Base-by-base conservation (phyloP, 192 early-diverging fungal genomes). In the Backusella luteola region DNA sequence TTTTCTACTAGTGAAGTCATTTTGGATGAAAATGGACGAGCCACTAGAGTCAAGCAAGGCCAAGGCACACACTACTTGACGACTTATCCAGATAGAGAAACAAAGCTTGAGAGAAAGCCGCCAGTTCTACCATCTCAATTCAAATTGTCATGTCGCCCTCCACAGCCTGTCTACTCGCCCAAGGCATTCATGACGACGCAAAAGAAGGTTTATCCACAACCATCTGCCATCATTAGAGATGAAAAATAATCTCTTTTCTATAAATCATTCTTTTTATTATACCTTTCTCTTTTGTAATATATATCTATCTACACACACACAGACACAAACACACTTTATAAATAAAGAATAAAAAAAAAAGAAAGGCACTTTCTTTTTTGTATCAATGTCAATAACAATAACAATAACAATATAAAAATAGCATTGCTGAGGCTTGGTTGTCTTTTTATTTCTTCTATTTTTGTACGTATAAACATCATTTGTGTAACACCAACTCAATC, bases 61-160 rank as follows among this genome's bases (percentile, higher is more conserved):
- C 26, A 73, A 26, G 77, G 77, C 1, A 79, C 77, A 6, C 77
- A 79, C 34, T 56, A 70, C 3, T 49, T 79, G n/a, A 46, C 67
- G 39, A 73, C 73, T 21, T 74, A 52, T 44, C 46, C 46, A 19
- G 77, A 79, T 34, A 52, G 56, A 23, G 77, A 79, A 11, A 79
- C 73, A 21, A 67, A 59, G 15, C 73, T 79, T 26, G 77, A 79
- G 53, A 59, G 68, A 70, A 79, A 79, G 42, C 12, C 15, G 34
- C 38, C 35, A 11, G 29, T 23, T 7, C 41, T 32, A 14, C 41
- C 74, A 32, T 75, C 59, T 34, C 67, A 36, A 36, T 68, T 68
- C 67, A 36, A 36, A 36, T 3, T 68, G 12, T 35, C 11, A 29
- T 63, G 34, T 39, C 68, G 35, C 0, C 35, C 68, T 63, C 68